Evolutionary conservation across 345 rosid genomes (phyloP).

Genomic region (Eucalyptus polybractea): DNA sequence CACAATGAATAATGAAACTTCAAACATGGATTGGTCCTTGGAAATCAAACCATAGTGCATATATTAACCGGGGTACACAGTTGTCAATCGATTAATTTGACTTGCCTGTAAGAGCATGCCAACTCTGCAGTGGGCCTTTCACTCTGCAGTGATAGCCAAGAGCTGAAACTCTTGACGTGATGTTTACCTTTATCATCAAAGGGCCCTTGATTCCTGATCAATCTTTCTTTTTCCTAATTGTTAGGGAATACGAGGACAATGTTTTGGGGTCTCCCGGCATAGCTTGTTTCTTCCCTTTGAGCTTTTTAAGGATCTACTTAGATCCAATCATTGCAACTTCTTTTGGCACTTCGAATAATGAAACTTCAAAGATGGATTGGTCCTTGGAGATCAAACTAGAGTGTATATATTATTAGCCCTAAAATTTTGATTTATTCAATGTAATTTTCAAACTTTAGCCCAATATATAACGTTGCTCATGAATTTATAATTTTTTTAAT

Average conservation of each 20-base stretch:
- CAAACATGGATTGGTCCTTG: background rate
- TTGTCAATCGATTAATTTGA: too few relatives aligned
- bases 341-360: background rate
- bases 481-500: background rate
- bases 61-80: too few relatives aligned
- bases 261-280: too few relatives aligned
- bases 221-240: too few relatives aligned
- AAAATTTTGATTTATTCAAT: too few relatives aligned
- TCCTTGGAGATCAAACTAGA: too few relatives aligned
- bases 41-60: too few relatives aligned
- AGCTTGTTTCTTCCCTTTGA: too few relatives aligned
- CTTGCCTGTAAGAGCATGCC: accelerated
- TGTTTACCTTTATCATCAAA: too few relatives aligned
- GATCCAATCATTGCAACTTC: background rate
- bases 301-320: too few relatives aligned
- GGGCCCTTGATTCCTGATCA: accelerated
- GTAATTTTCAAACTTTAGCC: background rate
- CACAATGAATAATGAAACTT: background rate
- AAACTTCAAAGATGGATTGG: background rate
- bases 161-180: accelerated
- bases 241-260: accelerated
- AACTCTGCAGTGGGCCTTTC: accelerated
- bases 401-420: too few relatives aligned
- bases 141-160: accelerated
- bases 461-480: accelerated